A percentile compares a stretch with the other conserved stretches of the same genome.
phyloP scores from a whole-genome alignment of 2,329 filamentous ascomycete species.

The Dothistroma septosporum region DNA sequence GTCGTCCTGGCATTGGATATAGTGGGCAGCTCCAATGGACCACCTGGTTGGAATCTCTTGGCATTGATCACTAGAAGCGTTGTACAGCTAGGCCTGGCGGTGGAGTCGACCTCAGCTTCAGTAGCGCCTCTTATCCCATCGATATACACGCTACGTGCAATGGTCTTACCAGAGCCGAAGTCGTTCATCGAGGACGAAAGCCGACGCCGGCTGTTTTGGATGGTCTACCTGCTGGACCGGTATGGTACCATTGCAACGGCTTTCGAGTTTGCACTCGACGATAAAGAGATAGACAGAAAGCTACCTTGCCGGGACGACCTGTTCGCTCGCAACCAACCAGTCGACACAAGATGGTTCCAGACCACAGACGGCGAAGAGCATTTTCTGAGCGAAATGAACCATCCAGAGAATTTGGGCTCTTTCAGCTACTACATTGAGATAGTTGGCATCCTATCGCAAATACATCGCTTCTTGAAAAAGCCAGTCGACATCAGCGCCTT shows the following conservation, averaged over 20 bases:
- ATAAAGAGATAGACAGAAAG: constrained; percentile 82
- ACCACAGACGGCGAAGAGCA: constrained; percentile 51
- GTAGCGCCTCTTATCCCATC: constrained; percentile 76
- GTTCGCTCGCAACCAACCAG: constrained; percentile 76
- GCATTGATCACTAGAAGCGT: constrained; percentile 84
- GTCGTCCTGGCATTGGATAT: constrained; percentile 83
- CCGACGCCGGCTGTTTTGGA: constrained; percentile 82
- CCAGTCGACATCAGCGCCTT: constrained; percentile 83
- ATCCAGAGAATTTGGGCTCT: constrained; percentile 76
- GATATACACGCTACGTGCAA: constrained; percentile 83
- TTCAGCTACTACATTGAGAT: constrained; percentile 92
- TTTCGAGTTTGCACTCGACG: constrained; percentile 84
- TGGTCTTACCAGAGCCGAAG: constrained; percentile 75
- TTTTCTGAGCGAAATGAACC: constrained; percentile 50
- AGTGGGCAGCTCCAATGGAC: constrained; percentile 81
- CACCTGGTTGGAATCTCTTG: constrained; percentile 87
- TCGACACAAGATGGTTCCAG: constrained; percentile 79
- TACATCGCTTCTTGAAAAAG: constrained; percentile 83
- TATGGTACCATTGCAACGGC: constrained; percentile 89
- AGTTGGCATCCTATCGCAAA: constrained; percentile 77
- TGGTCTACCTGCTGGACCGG: constrained; percentile 84
- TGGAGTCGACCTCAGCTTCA: constrained; percentile 74
- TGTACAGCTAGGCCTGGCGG: constrained; percentile 79
- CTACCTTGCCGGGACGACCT: constrained; percentile 83
- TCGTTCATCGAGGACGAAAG: constrained; percentile 90